Base-by-base conservation (phyloP, 441 rosid genomes). In the Gossypium schwendimanii region DNA sequence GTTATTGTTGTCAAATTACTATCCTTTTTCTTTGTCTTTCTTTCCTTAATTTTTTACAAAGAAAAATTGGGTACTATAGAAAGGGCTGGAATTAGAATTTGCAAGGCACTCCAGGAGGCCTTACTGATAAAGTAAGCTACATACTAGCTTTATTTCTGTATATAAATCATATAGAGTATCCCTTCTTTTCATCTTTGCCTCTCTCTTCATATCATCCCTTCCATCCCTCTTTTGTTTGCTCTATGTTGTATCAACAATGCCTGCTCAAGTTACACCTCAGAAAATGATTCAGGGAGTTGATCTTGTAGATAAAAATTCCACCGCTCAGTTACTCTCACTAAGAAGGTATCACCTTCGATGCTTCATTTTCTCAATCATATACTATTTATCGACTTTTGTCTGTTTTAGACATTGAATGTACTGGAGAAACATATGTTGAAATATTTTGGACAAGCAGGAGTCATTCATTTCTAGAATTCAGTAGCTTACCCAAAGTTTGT, bases 231-330 rank as follows among this genome's bases (percentile, higher is more conserved):
- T 36, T 7, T 45, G 55, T 45, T 6, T 23, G 7, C 8, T 12
- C n/a, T 47, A 55, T 66, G 57, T 66, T n/a, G 20, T 65, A 45
- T 60, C 67, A 66, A 73, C 63, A 66, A 89, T 87, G 92, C 80
- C 88, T 50, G 88, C 81, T 73, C 88, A 84, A 75, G 69, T 83
- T 52, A 78, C 83, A 79, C 72, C 88, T 17, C 91, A 89, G 69
- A 71, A 78, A 69, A 63, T 73, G 66, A 84, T 79, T 75, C 91
- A 83, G 50, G 76, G 72, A n/a, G 70, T 80, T 67, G 82, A 84
- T 71, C 79, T 79, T 52, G 58, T 85, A 26, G 82, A 63, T 31
- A 78, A 82, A 73, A 89, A 87, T 33, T 75, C 63, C 2, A 77
- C 54, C 59, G 75, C 82, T 67, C 76, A 79, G 36, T 6, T 15